A percentile compares a stretch with the other conserved stretches of the same genome.
phyloP scores from a whole-genome alignment of 2,329 filamentous ascomycete genomes.

The Phaeoacremonium minimum region DNA sequence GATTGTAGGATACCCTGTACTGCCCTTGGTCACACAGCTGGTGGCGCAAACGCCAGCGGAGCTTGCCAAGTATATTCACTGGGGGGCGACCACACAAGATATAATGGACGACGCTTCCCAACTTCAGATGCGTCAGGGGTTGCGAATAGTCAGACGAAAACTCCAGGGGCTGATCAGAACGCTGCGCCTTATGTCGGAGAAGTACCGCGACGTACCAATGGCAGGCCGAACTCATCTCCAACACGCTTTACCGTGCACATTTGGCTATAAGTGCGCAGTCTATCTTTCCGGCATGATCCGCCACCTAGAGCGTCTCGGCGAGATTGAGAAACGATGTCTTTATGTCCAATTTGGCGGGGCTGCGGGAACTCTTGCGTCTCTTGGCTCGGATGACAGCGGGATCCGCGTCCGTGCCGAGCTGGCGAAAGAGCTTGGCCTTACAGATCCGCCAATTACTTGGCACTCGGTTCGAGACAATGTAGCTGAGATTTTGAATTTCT shows the following conservation, averaged over 20 bases:
- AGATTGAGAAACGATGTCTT: constrained; percentile 39
- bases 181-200: constrained; percentile 33
- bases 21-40: constrained; percentile 45
- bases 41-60: constrained; percentile 17
- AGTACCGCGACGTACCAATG: constrained; percentile 49
- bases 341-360: constrained; percentile 54
- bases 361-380: constrained; percentile 48
- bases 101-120: constrained; percentile 53
- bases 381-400: constrained; percentile 41
- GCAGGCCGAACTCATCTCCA: constrained; percentile 54
- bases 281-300: constrained; percentile 46
- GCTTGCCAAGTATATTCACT: constrained; percentile 43
- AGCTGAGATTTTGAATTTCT: constrained; percentile 47
- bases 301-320: constrained; percentile 39
- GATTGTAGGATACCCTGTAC: constrained; percentile 49
- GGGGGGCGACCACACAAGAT: constrained; percentile 56
- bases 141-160: constrained; percentile 40
- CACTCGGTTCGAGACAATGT: constrained; percentile 50
- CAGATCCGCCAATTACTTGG: constrained; percentile 51
- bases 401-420: constrained; percentile 44
- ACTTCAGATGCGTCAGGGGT: constrained; percentile 46
- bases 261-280: constrained; percentile 53
- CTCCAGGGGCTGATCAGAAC: constrained; percentile 35
- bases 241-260: no score
- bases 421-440: constrained; percentile 40